Base-by-base conservation (phyloP, 1,284 basidiomycete species). In the Sparassis latifolia region DNA sequence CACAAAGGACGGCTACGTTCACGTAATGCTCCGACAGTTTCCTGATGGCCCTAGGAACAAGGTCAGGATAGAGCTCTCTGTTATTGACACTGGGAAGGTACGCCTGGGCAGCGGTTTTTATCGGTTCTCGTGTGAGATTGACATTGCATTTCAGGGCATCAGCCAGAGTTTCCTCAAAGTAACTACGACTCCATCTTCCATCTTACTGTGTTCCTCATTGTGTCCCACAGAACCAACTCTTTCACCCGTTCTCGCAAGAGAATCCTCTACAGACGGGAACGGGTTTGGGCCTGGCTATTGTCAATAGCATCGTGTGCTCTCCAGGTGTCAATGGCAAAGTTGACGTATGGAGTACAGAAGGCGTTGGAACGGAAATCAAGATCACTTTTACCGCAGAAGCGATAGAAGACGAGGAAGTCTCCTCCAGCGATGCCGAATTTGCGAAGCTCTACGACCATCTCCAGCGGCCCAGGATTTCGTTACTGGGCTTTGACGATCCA, bases 201-300 rank as follows among this genome's bases (percentile, higher is more conserved):
- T 37, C 1, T 40, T 42, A 37, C 50, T 38, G 41, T 31, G 43
- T 27, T 39, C 35, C 27, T 61, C 28, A 46, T 40, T 54, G 52
- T 48, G 33, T 43, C 57, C 31, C 60, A 93, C 61, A 93, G 82
- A 93, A 97, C 58, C 92, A 97, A 69, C 76, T 98, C 2, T 98
- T 97, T 72, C 94, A 97, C 61, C 95, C 95, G 0, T 98, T 98
- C 70, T 93, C 94, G 0, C 95, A 97, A 72, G 89, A 91, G 66
- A 92, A 93, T 60, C 89, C 91, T 1, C 66, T 92, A 6, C 92
- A 96, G 62, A 87, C 92, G 2, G 95, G 95, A 1, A 98, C 95
- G 1, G 95, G 95, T 12, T 79, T 98, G 2, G 95, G 95, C n/a
- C 81, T 97, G 28, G 94, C 95, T 28, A 98, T 98, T 58, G 95